Conservation (phyloP, 1,284 basidiomycete genomes). For the Trichosporon asahii region DNA sequence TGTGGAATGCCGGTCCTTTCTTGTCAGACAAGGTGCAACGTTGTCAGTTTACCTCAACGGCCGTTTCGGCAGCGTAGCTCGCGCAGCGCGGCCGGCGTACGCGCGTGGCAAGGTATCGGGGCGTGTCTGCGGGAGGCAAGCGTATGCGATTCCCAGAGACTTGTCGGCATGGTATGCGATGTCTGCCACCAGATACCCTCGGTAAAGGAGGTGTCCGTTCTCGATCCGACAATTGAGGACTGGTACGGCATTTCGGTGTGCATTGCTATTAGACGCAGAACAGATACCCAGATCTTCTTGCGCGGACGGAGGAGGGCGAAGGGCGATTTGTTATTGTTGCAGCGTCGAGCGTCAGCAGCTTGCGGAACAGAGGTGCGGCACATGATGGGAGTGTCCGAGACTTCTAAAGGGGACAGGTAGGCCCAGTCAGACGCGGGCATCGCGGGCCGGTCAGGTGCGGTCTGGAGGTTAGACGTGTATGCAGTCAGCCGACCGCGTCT, state of each 20-base stretch:
- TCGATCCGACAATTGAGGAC: not conserved
- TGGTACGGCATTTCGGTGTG: not conserved
- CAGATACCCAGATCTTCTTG: not conserved
- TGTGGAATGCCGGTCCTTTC: not conserved
- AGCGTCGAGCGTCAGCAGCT: not conserved
- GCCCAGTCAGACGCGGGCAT: not conserved
- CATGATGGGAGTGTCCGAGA: not conserved
- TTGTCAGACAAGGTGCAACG: not conserved
- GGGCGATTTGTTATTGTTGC: not conserved
- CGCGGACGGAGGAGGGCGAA: not conserved
- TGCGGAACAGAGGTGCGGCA: not conserved
- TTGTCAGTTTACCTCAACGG: not conserved
- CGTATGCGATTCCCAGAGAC: not conserved
- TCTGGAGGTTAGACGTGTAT: not conserved
- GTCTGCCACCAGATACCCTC: not conserved
- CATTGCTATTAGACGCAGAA: not conserved
- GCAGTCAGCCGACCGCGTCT: not conserved
- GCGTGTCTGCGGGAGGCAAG: not conserved
- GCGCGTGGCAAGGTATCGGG: not conserved
- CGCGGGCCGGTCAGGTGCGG: not conserved
- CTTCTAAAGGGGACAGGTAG: not conserved
- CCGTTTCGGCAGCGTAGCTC: not conserved
- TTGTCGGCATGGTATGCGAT: not conserved
- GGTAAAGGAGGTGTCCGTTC: not conserved
- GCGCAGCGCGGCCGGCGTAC: not conserved